Evolutionary conservation across 768 basidiomycete genomes (phyloP).

Genomic region (Lepiota venenata): DNA sequence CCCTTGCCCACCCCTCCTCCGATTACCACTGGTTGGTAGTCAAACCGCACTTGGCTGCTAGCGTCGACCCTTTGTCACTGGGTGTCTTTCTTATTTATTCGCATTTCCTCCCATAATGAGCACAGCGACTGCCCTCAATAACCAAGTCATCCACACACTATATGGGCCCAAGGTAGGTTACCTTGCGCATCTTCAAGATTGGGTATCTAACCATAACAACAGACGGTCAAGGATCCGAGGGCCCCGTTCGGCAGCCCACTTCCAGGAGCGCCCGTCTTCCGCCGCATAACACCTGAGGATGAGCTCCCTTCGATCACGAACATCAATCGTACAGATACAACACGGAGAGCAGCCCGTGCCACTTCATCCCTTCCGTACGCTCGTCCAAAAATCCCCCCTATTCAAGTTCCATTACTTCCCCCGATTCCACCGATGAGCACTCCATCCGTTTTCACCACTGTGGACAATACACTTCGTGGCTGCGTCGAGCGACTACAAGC

Average conservation of each 20-base stretch:
- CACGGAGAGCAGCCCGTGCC: neutral
- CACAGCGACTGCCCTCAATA: neutral
- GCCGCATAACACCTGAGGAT: neutral
- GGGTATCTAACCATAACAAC: neutral
- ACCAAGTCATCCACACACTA: neutral
- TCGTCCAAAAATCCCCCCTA: neutral
- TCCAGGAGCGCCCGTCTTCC: constrained; percentile 1
- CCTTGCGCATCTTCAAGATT: neutral
- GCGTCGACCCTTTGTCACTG: too few relatives aligned
- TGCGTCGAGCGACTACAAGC: constrained; percentile 1
- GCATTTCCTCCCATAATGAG: neutral
- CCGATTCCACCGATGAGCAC: neutral
- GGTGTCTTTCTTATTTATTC: neutral
- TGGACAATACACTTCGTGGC: neutral
- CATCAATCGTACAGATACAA: neutral
- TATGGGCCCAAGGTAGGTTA: constrained; percentile 4
- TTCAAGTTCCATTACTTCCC: neutral
- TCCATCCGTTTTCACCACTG: neutral
- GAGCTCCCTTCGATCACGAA: neutral
- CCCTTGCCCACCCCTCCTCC: neutral
- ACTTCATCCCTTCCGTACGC: neutral
- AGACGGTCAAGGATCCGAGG: neutral
- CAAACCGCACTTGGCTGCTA: neutral
- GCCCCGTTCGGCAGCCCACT: neutral
- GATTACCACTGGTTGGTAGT: constrained; percentile 8